Evolutionary conservation across 129 eudicot genomes (phyloP), one percentile per base, ranked within the genome.

Genomic region (Scalesia atractyloides): DNA sequence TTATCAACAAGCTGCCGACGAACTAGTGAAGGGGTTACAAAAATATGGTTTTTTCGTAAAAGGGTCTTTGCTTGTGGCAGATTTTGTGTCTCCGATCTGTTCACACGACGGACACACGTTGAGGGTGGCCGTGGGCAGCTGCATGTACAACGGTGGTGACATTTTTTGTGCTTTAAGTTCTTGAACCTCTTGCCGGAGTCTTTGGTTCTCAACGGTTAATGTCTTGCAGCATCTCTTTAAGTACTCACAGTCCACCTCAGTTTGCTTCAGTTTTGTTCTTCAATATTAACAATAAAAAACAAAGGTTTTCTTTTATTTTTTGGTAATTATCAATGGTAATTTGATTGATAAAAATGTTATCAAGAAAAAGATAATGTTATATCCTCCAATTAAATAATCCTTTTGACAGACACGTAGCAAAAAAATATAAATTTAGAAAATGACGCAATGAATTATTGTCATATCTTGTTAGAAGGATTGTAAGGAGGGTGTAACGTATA

Each of bases 221-320:
- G 86, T 76, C 53, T 92, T 91, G 46, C 96, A 89, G 48, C 95
- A 89, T 75, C 76, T 86, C 79, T 86, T 89, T 76, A 89, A 77
- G 72, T 80, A 82, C 74, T 92, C 98, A 56, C 98, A 92, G 66
- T 92, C 98, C 44, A 92, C 91, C 72, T 92, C 98, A 18, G 91
- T 92, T 79, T 92, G 98, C 87, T 91, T 91, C 73, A 91, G 81
- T 77, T 91, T 91, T 9, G 94, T 91, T 79, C 97, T 91, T 74
- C 48, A 58, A 15, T 22, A 44, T 16, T n/a, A 66, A 41, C 46
- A 41, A 41, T 33, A 14, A 15, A 1, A 41, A 37, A 41, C 5
- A 50, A n/a, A 41, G 46, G 46, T 41, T 41, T 5, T 3, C 7
- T 3, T 15, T 20, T n/a, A 5, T 20, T 50, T 26, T 50, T 50